Base-by-base conservation (phyloP, 1,284 basidiomycete genomes). In the Cerioporus squamosus region DNA sequence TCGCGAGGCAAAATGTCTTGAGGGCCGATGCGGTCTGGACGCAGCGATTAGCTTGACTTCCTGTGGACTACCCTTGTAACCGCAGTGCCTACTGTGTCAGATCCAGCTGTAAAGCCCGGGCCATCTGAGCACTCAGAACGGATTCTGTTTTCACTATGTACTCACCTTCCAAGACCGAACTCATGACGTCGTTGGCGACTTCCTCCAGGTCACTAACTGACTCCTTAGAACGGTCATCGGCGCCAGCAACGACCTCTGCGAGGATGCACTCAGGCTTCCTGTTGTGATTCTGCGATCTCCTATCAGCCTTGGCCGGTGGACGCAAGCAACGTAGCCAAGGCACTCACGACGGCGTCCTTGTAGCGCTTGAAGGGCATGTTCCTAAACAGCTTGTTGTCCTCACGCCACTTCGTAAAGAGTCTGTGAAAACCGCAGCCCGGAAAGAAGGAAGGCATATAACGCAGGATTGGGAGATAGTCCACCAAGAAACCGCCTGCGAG, bases 21-120 rank as follows among this genome's bases (percentile, higher is more conserved):
- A 58, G 40, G 5, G 47, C 50, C 5, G 46, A 47, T 10, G 33
- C 72, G 59, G 73, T 72, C 58, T 74, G 42, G n/a, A n/a, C 18
- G 17, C 10, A 33, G 38, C 5, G 22, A 46, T 39, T 3, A 39
- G 33, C 3, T 33, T 4, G 5, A 8, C 24, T 7, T 17, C 22
- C 36, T 2, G 18, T 18, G 17, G 24, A 29, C n/a, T n/a, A 5
- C n/a, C 10, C 5, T n/a, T 6, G 26, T 40, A n/a, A 22, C 18
- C n/a, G n/a, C n/a, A n/a, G n/a, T n/a, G n/a, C n/a, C 7, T n/a
- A 65, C 61, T 6, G 61, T 65, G 36, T 65, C 63, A 23, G 48
- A 46, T 23, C 55, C 63, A 12, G 40, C 40, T 43, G 20, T 6
- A 8, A 26, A 26, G 26, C 3, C 5, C 26, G 26, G 8, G 5